Conservation (phyloP, 352 stramenopile species). For the Phytopythium helicoides region DNA sequence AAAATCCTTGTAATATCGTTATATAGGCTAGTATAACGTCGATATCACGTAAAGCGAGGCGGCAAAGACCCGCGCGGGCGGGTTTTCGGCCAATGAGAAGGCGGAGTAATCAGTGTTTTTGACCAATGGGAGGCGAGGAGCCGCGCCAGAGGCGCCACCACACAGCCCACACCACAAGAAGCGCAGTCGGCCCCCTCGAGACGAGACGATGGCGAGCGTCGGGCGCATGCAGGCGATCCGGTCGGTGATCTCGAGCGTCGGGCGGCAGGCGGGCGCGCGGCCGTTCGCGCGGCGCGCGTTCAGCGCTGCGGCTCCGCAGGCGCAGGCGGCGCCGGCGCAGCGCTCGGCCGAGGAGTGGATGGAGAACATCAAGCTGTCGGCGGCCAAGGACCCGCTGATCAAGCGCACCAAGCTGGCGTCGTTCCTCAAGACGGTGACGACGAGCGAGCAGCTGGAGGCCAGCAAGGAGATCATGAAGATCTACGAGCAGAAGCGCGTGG, state of each 20-base stretch:
- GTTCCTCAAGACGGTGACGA: constrained; percentile 83
- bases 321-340: constrained; percentile 23
- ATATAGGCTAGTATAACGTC: too few species aligned
- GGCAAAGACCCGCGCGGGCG: too few species aligned
- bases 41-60: too few species aligned
- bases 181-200: background rate
- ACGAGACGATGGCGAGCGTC: constrained; percentile 5
- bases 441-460: constrained; percentile 71
- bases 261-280: constrained; percentile 40
- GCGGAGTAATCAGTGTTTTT: too few species aligned
- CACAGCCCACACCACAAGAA: too few species aligned
- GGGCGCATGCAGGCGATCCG: constrained; percentile 70
- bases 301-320: constrained; percentile 17
- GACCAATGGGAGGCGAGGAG: too few species aligned
- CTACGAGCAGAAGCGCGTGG: constrained; percentile 83
- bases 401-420: constrained; percentile 83
- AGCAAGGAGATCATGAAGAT: constrained; percentile 88
- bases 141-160: too few species aligned
- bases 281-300: constrained; percentile 32
- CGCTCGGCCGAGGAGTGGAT: constrained; percentile 76
- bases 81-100: too few species aligned
- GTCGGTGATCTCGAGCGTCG: constrained; percentile 47
- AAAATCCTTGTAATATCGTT: too few species aligned
- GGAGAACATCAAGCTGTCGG: constrained; percentile 72
- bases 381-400: constrained; percentile 74